Evolutionary conservation across 2,329 filamentous ascomycete species (phyloP), one percentile per base, ranked within the genome.

Genomic region (Gliomastix tumulicola): DNA sequence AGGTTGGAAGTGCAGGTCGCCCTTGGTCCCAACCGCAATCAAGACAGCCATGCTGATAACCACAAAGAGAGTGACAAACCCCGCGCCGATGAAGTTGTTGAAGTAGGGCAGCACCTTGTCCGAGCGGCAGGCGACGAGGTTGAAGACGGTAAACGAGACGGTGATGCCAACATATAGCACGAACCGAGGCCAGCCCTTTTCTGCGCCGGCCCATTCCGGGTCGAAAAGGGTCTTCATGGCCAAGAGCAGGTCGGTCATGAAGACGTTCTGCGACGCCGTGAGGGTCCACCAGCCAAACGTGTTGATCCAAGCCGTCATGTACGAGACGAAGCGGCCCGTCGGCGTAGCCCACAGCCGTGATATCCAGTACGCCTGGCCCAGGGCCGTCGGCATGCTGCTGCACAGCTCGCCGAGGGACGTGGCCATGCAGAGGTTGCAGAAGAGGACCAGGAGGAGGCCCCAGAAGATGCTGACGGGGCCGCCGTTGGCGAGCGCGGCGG

Each of bases 231-330:
- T 54, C 53, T 73, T 74, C 61, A 77, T 71, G n/a, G 68, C 65
- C 6, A 78, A 56, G 38, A 76, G 56, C 34, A 78, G 74, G 44
- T 74, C 62, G 4, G 69, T 68, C 71, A 77, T 76, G 46, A 78
- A 77, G 11, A 71, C 72, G 18, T 69, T 62, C 41, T 74, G 68
- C 2, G 69, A 75, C 0, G 73, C 74, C 0, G 68, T 69, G 39
- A 77, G 51, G 0, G 71, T 68, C 63, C 71, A 74, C 74, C 74
- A 78, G 11, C 73, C 74, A 40, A 76, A 76, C 0, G 66, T 74
- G 50, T 77, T 77, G 47, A 76, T 73, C 71, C 71, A 77, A 3
- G 73, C 74, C 43, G 71, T 74, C 54, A 77, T 62, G 46, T 77
- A 78, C 2, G 69, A 73, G 5, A 54, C 47, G 41, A 75, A 71